Percentiles rank a stretch among this genome's conserved stretches.
phyloP scores from a whole-genome alignment of 2,329 filamentous ascomycete species.

The Sporothrix protearum region DNA sequence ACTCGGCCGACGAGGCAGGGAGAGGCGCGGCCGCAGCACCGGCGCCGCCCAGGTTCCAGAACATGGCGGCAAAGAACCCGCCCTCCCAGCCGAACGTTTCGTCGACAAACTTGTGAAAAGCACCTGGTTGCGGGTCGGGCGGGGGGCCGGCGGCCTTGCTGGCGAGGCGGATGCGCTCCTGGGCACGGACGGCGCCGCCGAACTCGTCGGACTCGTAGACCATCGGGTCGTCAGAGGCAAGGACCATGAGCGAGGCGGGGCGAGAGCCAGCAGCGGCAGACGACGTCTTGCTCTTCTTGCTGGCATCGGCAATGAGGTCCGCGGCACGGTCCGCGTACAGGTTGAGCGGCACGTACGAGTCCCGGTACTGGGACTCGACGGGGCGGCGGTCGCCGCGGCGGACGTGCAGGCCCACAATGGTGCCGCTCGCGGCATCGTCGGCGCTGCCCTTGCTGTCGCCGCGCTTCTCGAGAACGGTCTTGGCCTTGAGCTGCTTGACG shows the following conservation, averaged over 20 bases:
- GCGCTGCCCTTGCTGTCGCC: slow-evolving; percentile 32
- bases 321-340: slow-evolving; percentile 61
- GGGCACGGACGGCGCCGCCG: slow-evolving; percentile 54
- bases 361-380: slow-evolving; percentile 69
- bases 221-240: slow-evolving; percentile 79
- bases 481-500: slow-evolving; percentile 51
- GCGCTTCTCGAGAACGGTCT: slow-evolving; percentile 38
- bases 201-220: slow-evolving; percentile 67
- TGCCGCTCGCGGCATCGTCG: slow-evolving; percentile 43
- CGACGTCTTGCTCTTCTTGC: neutral
- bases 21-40: slow-evolving; percentile 34
- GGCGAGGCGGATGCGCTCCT: slow-evolving; percentile 73
- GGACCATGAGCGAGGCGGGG: slow-evolving; percentile 50
- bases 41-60: slow-evolving; percentile 68
- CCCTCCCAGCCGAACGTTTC: slow-evolving; percentile 83
- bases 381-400: slow-evolving; percentile 77
- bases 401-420: slow-evolving; percentile 69
- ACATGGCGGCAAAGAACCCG: slow-evolving; percentile 77
- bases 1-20: slow-evolving; percentile 21
- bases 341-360: slow-evolving; percentile 73
- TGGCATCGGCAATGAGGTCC: slow-evolving; percentile 48
- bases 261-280: neutral
- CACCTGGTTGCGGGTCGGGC: slow-evolving; percentile 25
- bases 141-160: slow-evolving; percentile 50
- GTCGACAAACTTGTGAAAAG: slow-evolving; percentile 65